phyloP scores from a whole-genome alignment of 1,284 basidiomycete genomes.

The Ganoderma meredithae region DNA sequence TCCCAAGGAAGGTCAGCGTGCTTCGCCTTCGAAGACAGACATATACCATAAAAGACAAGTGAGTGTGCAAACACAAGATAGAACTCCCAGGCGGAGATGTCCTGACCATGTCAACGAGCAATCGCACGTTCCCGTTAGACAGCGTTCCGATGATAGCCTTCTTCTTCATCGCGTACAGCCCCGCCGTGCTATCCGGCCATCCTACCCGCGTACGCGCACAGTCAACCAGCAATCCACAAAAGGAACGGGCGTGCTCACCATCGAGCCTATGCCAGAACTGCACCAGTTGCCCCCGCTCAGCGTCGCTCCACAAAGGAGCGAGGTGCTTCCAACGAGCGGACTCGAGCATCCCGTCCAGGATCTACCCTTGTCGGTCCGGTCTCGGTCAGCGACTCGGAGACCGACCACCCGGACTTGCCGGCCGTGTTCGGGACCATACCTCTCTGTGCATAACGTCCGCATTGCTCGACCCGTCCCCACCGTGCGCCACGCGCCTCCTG shows the following conservation, averaged over 20 bases:
- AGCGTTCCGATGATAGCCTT: slow-evolving; percentile 58
- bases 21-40: slow-evolving; percentile 53
- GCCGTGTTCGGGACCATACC: slow-evolving; percentile 39
- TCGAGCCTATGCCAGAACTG: slow-evolving; percentile 63
- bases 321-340: slow-evolving; percentile 56
- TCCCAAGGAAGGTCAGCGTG: slow-evolving; percentile 69
- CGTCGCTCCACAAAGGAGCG: slow-evolving; percentile 50
- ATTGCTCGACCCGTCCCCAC: slow-evolving; percentile 55
- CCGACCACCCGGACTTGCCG: not conserved
- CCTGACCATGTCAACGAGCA: slow-evolving; percentile 66
- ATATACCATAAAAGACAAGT: not conserved
- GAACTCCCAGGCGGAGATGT: too few relatives aligned
- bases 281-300: slow-evolving; percentile 52
- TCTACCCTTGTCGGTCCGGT: slow-evolving; percentile 43
- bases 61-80: not conserved
- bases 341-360: slow-evolving; percentile 61
- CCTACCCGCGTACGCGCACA: slow-evolving; percentile 42
- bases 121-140: slow-evolving; percentile 68
- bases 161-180: slow-evolving; percentile 59
- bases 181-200: slow-evolving; percentile 62
- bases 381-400: not conserved
- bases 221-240: too few relatives aligned
- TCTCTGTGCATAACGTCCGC: slow-evolving; percentile 65
- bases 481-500: slow-evolving; percentile 48
- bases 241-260: slow-evolving; percentile 41